Base-by-base conservation (phyloP, 345 rosid species). In the Corchorus capsularis region DNA sequence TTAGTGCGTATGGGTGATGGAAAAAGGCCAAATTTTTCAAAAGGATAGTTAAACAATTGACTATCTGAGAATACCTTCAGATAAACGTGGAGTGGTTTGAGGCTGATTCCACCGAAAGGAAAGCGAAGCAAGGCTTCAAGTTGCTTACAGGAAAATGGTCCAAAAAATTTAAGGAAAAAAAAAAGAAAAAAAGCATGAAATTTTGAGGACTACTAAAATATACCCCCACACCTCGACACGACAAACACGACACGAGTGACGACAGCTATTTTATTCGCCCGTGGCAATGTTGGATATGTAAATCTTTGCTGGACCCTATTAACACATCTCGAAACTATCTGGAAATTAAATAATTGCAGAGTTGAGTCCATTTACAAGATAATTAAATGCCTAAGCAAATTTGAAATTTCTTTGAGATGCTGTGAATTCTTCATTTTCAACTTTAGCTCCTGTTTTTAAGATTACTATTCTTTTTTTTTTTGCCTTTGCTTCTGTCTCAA, bases 191-290 rank as follows among this genome's bases (percentile, higher is more conserved):
- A 39, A n/a, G n/a, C 27, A 27, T 27, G 27, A 34, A 27, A 34
- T 12, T 12, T 5, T 13, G 8, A 61, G 32, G 32, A 61, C 32
- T 15, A 59, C 63, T 27, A 32, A 60, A 61, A 32, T 13, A 61
- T 14, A 61, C 17, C 60, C 27, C 63, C 39, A 61, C 64, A 12
- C 41, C 17, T 27, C 64, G 64, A 60, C 66, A 35, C 66, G 66
- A 62, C 66, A 62, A 43, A 62, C 66, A 62, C 3, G 20, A 4
- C 19, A 39, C 3, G 8, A 15, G 8, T 15, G 19, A 15, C 56
- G 20, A 53, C 55, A 14, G n/a, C n/a, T n/a, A 4, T 52, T 34
- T 0, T 34, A 14, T 34, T 34, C 66, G 45, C 45, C 15, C 19
- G 66, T 14, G 45, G 45, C 66, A 15, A 35, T 34, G 45, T 15